A percentile compares a stretch with the other conserved stretches of the same genome.
These are phyloP conservation scores for Maudiozyma bulderi DNA, from an alignment of 805 yeast genomes.

Conservation along the genomic window DNA sequence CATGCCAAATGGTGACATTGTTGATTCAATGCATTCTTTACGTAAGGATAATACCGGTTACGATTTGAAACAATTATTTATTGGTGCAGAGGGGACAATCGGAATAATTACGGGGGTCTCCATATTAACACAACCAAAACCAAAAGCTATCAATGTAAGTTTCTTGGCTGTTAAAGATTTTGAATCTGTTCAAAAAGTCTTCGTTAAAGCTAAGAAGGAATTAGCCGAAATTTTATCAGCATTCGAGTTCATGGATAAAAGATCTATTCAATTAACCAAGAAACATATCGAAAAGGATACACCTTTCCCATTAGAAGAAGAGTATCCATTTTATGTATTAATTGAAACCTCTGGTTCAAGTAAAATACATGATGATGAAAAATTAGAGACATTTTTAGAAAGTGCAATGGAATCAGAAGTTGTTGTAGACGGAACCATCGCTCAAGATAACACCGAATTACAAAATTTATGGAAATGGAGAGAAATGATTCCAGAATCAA, in stretches of 20 bases:
- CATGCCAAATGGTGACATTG: slow-evolving; percentile 78
- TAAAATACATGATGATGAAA: slow-evolving; percentile 86
- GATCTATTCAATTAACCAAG: slow-evolving; percentile 55
- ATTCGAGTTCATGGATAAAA: slow-evolving; percentile 85
- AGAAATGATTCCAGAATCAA: slow-evolving; percentile 86
- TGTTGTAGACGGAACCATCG: slow-evolving; percentile 89
- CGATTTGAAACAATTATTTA: slow-evolving; percentile 83
- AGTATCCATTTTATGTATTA: slow-evolving; percentile 80
- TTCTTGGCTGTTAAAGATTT: slow-evolving; percentile 73
- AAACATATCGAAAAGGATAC: slow-evolving; percentile 41
- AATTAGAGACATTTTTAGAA: slow-evolving; percentile 78
- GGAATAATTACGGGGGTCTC: slow-evolving; percentile 89
- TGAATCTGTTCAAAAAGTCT: slow-evolving; percentile 76
- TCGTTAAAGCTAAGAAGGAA: slow-evolving; percentile 67
- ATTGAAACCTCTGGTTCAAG: slow-evolving; percentile 96
- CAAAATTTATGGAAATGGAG: slow-evolving; percentile 89
- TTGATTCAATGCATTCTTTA: slow-evolving; percentile 71
- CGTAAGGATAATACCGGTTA: slow-evolving; percentile 94
- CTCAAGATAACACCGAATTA: slow-evolving; percentile 88
- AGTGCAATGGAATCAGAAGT: slow-evolving; percentile 72
- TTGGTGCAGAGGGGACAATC: slow-evolving; percentile 89
- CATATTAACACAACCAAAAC: slow-evolving; percentile 80
- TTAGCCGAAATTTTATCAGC: slow-evolving; percentile 83
- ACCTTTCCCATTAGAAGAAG: slow-evolving; percentile 68
- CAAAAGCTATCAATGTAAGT: slow-evolving; percentile 78